Base-by-base conservation (phyloP, 495 filamentous ascomycete genomes). In the Lophium mytilinum region DNA sequence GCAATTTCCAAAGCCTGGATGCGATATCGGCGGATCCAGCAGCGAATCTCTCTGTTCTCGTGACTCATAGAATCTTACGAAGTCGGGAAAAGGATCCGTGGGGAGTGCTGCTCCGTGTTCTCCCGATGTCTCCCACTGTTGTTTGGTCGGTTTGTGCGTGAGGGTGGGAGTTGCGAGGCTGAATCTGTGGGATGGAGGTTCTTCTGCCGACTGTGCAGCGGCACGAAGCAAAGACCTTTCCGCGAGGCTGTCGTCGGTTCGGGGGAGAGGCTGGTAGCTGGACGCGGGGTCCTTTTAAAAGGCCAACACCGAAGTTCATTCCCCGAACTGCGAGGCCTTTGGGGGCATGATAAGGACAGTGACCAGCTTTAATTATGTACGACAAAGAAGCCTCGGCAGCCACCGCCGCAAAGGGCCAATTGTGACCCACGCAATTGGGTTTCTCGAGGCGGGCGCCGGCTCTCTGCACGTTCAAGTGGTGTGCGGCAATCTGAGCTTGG, bases 361-460 rank as follows among this genome's bases (percentile, higher is more conserved):
- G 62, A 65, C 62, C 58, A 50, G 58, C 53, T 37, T 45, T 40
- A 61, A 61, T 65, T 65, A 61, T 58, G 62, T 65, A 61, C 62
- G 62, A 56, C 62, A 61, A 58, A 57, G 45, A 54, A 65, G 62
- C 53, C 39, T 40, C 57, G 62, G 62, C 57, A 60, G 37, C 36
- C 19, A 42, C 34, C 53, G 57, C 12, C 18, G 37, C 10, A 33
- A 21, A 19, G 50, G 40, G 39, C 62, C 62, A 65, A 65, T 65
- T 50, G 21, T 18, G 9, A 45, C 12, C 3, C 41, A 8, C 37
- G 54, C 24, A 65, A 65, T 58, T 30, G n/a, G 33, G 45, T 42
- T 9, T 1, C 21, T 41, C 14, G 45, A 42, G 37, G 50, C 61
- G 61, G 58, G 57, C 57, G 62, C 51, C n/a, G 47, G 62, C 49